Conservation (phyloP, 805 yeast species). For the Candida xyloterini region DNA sequence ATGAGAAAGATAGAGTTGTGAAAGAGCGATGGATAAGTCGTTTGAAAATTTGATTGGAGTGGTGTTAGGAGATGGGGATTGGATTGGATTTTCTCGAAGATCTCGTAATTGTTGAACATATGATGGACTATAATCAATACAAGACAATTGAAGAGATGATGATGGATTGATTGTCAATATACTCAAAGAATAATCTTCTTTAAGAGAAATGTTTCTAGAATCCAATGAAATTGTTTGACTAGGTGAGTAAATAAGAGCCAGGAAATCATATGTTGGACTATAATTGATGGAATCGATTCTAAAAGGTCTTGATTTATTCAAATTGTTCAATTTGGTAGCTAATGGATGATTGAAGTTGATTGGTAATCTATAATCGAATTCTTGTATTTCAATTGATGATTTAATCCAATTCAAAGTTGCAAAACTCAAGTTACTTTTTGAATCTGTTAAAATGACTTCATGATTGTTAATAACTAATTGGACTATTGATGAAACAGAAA, state of each 20-base stretch:
- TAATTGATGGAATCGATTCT: conserved; percentile 6
- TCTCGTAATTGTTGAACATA: conserved; percentile 2
- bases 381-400: background rate
- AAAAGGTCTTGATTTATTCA: conserved; percentile 11
- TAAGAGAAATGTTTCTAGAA: conserved; percentile 11
- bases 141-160: background rate
- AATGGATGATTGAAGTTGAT: conserved; percentile 11
- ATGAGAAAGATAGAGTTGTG: conserved; percentile 9
- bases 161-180: conserved; percentile 6
- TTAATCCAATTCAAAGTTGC: conserved; percentile 10
- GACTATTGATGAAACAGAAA: conserved; percentile 16
- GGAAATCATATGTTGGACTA: conserved; percentile 12
- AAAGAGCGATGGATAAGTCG: background rate
- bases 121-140: conserved; percentile 13
- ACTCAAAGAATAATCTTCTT: conserved; percentile 15
- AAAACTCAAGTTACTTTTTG: conserved; percentile 9
- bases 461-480: conserved; percentile 9
- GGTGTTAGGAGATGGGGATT: background rate
- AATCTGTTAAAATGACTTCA: conserved; percentile 12
- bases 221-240: conserved; percentile 11
- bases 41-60: background rate
- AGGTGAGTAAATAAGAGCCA: conserved; percentile 12
- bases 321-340: conserved; percentile 11
- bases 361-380: conserved; percentile 11
- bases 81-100: background rate